phyloP scores from a whole-genome alignment of 805 yeast species.

The Wickerhamiella brachini region DNA sequence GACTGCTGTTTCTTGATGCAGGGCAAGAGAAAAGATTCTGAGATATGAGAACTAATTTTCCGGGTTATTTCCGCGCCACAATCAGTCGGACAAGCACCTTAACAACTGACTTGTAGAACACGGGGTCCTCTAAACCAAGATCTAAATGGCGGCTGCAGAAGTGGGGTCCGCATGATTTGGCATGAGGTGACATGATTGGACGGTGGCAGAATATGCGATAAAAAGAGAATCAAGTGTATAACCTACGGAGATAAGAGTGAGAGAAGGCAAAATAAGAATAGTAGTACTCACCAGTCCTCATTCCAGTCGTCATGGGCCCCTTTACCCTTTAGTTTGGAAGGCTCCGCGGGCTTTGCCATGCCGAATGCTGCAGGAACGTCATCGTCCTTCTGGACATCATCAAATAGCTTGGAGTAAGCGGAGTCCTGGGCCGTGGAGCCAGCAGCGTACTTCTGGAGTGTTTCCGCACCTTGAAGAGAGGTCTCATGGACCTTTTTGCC shows the following conservation, averaged over 20 bases:
- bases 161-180: no score
- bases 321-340: background rate
- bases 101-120: no score
- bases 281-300: background rate
- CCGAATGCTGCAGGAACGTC: background rate
- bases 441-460: conserved; percentile 42
- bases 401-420: conserved; percentile 15
- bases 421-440: conserved; percentile 4
- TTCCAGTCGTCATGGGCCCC: conserved; percentile 1
- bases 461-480: conserved; percentile 58
- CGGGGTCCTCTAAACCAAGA: no score
- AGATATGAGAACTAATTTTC: no score
- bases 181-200: no score
- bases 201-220: background rate
- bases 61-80: no score
- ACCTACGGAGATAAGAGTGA: no score
- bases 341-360: background rate
- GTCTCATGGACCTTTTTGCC: conserved; percentile 91
- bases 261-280: background rate
- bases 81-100: no score
- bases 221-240: background rate
- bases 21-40: no score
- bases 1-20: no score
- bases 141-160: no score
- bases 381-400: background rate